A percentile compares a stretch with the other conserved stretches of the same genome.
Conservation (phyloP, 352 stramenopile genomes). For the Pythium rishiriense region DNA sequence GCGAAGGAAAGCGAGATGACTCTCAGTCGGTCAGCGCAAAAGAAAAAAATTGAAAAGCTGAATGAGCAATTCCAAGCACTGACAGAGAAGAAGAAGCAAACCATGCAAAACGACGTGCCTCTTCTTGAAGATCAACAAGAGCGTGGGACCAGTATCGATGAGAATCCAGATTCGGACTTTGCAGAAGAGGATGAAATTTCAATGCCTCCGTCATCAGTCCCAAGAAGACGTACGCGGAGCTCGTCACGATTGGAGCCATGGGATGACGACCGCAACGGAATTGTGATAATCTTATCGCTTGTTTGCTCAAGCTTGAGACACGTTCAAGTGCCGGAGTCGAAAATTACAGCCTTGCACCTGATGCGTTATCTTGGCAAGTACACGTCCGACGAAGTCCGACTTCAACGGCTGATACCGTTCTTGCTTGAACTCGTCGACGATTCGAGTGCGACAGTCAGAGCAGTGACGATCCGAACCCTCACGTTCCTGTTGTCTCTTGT, state of each 20-base stretch:
- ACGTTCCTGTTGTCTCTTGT: constrained; percentile 90
- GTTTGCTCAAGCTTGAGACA: constrained; percentile 85
- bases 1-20: constrained; percentile 78
- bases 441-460: constrained; percentile 84
- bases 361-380: constrained; percentile 89
- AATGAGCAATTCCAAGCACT: constrained; percentile 81
- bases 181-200: constrained; percentile 30
- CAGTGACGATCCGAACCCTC: constrained; percentile 88
- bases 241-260: constrained; percentile 22
- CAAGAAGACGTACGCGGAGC: constrained; percentile 8
- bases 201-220: constrained; percentile 4
- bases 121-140: constrained; percentile 32
- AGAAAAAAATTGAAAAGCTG: constrained; percentile 85
- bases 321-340: constrained; percentile 83
- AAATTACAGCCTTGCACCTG: constrained; percentile 91
- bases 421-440: constrained; percentile 94
- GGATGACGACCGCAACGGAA: constrained; percentile 67
- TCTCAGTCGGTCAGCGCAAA: constrained; percentile 67
- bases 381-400: constrained; percentile 91
- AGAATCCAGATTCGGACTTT: constrained; percentile 26
- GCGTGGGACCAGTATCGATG: constrained; percentile 22
- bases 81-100: constrained; percentile 77
- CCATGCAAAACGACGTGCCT: constrained; percentile 52
- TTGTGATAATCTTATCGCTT: constrained; percentile 85
- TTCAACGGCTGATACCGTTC: constrained; percentile 95